Percentiles rank a stretch among this genome's conserved stretches.
Conservation (phyloP, 108 stramenopile genomes). For the Skeletonema marinoi region DNA sequence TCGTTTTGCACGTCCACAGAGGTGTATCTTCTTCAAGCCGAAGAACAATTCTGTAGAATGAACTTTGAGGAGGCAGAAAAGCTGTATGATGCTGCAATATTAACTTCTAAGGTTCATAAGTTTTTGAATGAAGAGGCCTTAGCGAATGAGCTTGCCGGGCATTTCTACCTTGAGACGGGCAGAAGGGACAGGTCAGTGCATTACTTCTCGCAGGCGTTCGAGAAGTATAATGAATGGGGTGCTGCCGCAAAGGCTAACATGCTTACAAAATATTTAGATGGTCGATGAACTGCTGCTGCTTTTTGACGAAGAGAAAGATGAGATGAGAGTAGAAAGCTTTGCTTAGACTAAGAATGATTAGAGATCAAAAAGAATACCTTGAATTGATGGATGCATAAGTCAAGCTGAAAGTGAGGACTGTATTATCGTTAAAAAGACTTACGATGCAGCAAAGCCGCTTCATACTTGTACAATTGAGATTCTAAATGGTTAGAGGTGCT, state of each 20-base stretch:
- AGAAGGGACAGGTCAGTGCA: not conserved
- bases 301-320: too few species aligned
- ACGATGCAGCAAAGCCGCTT: too few species aligned
- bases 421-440: too few species aligned
- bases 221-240: slow-evolving; percentile 22
- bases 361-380: too few species aligned
- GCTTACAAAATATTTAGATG: too few species aligned
- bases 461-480: too few species aligned
- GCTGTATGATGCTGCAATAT: slow-evolving; percentile 16
- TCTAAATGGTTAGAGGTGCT: too few species aligned
- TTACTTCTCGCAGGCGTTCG: slow-evolving; percentile 4
- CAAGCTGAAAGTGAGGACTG: too few species aligned
- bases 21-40: not conserved
- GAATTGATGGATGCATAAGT: too few species aligned
- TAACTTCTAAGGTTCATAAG: slow-evolving; percentile 2
- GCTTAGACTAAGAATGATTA: too few species aligned
- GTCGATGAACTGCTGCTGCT: too few species aligned
- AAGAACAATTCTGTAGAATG: not conserved
- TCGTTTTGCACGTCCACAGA: not conserved
- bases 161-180: slow-evolving; percentile 14
- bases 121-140: slow-evolving; percentile 22
- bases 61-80: not conserved
- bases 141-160: slow-evolving; percentile 15
- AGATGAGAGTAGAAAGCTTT: too few species aligned
- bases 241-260: slow-evolving; percentile 5